Conservation (phyloP, 129 eudicot genomes). For the Ambrosia trifida region DNA sequence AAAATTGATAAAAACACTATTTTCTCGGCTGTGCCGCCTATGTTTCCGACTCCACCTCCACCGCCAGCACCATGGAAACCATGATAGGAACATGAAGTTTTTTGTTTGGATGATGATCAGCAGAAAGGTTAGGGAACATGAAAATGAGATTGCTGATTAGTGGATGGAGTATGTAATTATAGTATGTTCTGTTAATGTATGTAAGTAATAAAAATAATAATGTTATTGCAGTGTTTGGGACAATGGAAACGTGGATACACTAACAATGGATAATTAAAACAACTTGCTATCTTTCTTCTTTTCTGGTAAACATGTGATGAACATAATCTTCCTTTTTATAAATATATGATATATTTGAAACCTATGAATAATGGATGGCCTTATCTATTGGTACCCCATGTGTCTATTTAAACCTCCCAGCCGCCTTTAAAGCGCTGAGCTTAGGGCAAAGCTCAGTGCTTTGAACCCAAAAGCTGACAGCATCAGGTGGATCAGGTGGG, state of each 20-base stretch:
- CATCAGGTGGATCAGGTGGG: no score
- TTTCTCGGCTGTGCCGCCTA: constrained; percentile 83
- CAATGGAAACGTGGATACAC: constrained; percentile 18
- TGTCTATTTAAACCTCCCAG: no score
- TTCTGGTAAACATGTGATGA: no score
- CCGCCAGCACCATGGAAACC: constrained; percentile 90
- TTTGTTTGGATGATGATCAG: not conserved
- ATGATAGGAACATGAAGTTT: constrained; percentile 22
- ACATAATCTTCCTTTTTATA: not conserved
- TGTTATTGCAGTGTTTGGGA: constrained; percentile 8
- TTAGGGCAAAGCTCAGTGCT: no score
- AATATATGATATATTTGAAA: not conserved
- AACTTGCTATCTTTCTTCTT: not conserved
- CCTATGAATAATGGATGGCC: not conserved
- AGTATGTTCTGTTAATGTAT: constrained; percentile 23
- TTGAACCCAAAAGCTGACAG: no score
- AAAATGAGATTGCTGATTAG: constrained; percentile 2
- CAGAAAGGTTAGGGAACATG: constrained; percentile 20
- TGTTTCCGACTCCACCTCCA: constrained; percentile 83
- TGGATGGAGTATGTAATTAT: constrained; percentile 18
- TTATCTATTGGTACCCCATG: no score
- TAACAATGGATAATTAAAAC: constrained; percentile 11
- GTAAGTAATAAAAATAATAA: constrained; percentile 21
- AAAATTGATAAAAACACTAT: constrained; percentile 76
- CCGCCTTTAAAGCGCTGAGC: no score